These are phyloP conservation scores for Pseudogymnoascus verrucosus DNA, from an alignment of 2,329 filamentous ascomycete species.

Conservation along the genomic window DNA sequence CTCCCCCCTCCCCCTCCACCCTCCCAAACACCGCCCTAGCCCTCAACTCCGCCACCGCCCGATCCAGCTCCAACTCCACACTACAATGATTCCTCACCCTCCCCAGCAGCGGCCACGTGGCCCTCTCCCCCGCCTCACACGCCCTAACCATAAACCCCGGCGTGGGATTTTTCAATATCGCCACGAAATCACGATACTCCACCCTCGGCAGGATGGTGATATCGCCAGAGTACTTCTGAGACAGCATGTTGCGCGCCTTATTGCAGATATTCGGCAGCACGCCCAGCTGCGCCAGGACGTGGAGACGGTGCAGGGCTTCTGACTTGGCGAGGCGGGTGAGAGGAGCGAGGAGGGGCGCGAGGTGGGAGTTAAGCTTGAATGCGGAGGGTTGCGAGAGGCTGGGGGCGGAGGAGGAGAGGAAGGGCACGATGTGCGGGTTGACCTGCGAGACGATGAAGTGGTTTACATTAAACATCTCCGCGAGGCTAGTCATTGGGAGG, in stretches of 20 bases:
- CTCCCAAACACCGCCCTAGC: constrained; percentile 43
- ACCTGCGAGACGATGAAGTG: constrained; percentile 97
- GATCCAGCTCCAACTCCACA: constrained; percentile 77
- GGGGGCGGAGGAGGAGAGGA: constrained; percentile 65
- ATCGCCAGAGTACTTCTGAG: constrained; percentile 87
- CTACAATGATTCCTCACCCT: constrained; percentile 81
- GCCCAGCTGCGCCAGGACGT: constrained; percentile 71
- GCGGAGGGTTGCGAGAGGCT: constrained; percentile 35
- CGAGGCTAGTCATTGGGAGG: constrained; percentile 78
- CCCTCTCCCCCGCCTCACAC: constrained; percentile 69
- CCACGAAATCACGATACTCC: constrained; percentile 62
- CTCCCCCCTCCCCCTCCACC: background rate
- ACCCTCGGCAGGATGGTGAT: constrained; percentile 89
- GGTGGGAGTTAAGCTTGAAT: constrained; percentile 22
- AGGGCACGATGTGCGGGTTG: constrained; percentile 87
- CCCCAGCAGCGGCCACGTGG: constrained; percentile 85
- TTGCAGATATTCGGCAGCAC: constrained; percentile 71
- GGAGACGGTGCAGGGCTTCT: constrained; percentile 72
- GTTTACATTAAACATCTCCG: constrained; percentile 97
- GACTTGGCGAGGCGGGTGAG: constrained; percentile 68
- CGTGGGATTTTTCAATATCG: constrained; percentile 76
- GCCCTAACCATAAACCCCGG: constrained; percentile 78
- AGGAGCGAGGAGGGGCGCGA: constrained; percentile 48
- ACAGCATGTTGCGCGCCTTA: constrained; percentile 73
- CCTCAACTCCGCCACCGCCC: constrained; percentile 61